These are phyloP conservation scores for Solanum paucissectum DNA, from an alignment of 257 asterid genomes.

Conservation along the genomic window DNA sequence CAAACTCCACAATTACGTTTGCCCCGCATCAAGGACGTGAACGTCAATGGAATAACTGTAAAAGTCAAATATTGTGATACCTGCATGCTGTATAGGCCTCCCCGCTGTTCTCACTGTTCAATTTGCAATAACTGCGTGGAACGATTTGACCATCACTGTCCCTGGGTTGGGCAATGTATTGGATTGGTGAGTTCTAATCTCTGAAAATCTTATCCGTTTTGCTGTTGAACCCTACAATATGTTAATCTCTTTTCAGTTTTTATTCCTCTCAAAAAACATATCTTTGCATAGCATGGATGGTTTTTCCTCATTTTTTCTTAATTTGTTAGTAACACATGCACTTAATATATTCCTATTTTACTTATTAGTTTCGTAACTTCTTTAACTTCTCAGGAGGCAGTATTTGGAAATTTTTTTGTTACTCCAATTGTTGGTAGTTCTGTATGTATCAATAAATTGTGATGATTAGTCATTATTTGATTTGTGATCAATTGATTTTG, in stretches of 20 bases:
- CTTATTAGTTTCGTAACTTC: not conserved
- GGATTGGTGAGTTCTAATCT: conserved; percentile 56
- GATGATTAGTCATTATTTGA: not conserved
- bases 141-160: conserved; percentile 94
- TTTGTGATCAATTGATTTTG: not conserved
- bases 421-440: not conserved
- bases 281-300: not conserved
- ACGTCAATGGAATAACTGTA: conserved; percentile 58
- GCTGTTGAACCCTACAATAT: not conserved
- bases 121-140: conserved; percentile 93
- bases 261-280: not conserved
- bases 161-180: conserved; percentile 97
- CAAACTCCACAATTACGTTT: conserved; percentile 40
- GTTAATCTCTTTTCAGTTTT: not conserved
- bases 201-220: not conserved
- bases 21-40: conserved; percentile 64
- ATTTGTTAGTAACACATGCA: not conserved
- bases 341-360: not conserved
- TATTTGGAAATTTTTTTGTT: not conserved
- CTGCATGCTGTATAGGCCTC: conserved; percentile 84
- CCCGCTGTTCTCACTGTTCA: conserved; percentile 94
- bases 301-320: not conserved
- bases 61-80: conserved; percentile 88
- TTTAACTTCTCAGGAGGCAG: not conserved
- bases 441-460: not conserved